phyloP scores from a whole-genome alignment of 257 asterid species.

The Solanum chaucha region DNA sequence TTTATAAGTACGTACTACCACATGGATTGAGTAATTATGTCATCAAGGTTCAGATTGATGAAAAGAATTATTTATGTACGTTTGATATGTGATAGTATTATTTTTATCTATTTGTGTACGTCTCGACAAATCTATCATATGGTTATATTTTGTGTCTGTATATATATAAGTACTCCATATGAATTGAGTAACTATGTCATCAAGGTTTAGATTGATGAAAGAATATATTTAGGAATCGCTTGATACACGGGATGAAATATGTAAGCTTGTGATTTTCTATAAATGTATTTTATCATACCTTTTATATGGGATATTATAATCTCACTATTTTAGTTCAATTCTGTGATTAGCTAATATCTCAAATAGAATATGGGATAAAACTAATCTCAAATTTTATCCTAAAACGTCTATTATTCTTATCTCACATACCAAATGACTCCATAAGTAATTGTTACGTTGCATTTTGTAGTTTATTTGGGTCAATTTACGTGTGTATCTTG shows the following conservation, averaged over 20 bases:
- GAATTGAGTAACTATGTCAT: background rate
- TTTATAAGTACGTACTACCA: background rate
- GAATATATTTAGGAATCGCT: background rate
- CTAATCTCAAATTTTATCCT: background rate
- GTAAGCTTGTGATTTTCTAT: background rate
- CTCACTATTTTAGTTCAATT: background rate
- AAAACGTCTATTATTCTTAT: no score
- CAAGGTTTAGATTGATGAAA: background rate
- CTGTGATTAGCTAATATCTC: background rate
- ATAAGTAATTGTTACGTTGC: background rate
- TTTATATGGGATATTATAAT: background rate
- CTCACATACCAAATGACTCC: background rate
- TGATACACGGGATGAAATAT: no score
- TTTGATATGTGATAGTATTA: background rate
- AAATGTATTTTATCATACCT: background rate
- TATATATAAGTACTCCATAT: background rate
- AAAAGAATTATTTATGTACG: background rate
- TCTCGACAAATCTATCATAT: background rate
- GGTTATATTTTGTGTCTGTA: background rate
- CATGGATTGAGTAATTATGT: background rate
- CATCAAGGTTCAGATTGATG: background rate
- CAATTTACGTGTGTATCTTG: background rate
- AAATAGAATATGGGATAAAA: background rate
- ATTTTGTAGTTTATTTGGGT: background rate
- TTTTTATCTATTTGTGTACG: background rate